Percentiles rank a stretch among this genome's conserved stretches.
phyloP scores from a whole-genome alignment of 1,284 basidiomycete species.

The Irpex rosettiformis region DNA sequence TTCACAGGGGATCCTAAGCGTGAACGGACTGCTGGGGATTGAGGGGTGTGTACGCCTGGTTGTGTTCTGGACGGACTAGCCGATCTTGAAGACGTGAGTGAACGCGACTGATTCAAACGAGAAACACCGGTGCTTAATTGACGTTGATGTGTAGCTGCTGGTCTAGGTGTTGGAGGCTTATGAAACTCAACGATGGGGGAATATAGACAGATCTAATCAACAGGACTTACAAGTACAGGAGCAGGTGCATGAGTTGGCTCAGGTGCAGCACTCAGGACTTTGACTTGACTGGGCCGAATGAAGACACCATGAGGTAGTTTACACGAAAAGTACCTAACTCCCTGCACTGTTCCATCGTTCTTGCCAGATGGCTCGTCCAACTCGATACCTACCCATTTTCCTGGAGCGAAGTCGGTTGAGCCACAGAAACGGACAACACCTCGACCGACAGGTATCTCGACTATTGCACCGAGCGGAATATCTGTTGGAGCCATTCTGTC shows the following conservation, averaged over 20 bases:
- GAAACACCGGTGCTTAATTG: conserved; percentile 34
- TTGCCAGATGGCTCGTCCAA: conserved; percentile 84
- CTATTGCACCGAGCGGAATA: conserved; percentile 54
- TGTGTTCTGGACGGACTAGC: conserved; percentile 37
- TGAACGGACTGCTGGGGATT: conserved; percentile 23
- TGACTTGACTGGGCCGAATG: conserved; percentile 86
- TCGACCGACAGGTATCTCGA: conserved; percentile 73
- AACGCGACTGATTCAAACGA: conserved; percentile 35
- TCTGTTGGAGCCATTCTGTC: conserved; percentile 26
- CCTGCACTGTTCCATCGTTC: conserved; percentile 92
- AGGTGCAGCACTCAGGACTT: conserved; percentile 45
- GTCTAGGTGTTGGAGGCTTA: conserved; percentile 22
- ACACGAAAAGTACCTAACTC: conserved; percentile 84
- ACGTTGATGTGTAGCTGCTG: conserved; percentile 35
- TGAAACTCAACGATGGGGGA: not conserved
- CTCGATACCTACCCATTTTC: conserved; percentile 95
- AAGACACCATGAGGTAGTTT: conserved; percentile 83
- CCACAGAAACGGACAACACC: conserved; percentile 90
- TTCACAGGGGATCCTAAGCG: conserved; percentile 38
- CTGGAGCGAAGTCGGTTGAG: conserved; percentile 79
- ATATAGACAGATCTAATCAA: not conserved
- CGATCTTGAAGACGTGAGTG: conserved; percentile 29
- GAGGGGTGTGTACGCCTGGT: conserved; percentile 15
- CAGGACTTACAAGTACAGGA: conserved; percentile 17
- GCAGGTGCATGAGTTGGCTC: conserved; percentile 33